Evolutionary conservation across 495 filamentous ascomycete genomes (phyloP).

Genomic region (Thermothielavioides terrestris): DNA sequence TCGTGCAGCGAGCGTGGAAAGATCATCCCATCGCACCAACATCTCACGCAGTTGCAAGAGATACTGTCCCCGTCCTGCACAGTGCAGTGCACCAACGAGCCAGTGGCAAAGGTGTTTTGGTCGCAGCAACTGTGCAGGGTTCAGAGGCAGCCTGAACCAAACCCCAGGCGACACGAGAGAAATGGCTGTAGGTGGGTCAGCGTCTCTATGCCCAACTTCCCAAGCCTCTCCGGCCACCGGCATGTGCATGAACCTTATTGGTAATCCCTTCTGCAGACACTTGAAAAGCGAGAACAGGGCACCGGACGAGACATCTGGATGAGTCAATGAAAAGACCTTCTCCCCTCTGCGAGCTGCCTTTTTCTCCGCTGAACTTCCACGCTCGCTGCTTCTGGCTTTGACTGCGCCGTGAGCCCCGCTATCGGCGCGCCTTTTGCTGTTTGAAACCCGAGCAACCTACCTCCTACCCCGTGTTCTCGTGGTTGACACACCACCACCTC

Average conservation of each 20-base stretch:
- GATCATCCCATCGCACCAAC: neutral
- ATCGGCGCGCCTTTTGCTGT: too few species aligned
- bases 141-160: too few species aligned
- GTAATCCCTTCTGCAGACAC: too few species aligned
- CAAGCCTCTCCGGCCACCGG: too few species aligned
- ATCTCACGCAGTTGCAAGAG: neutral
- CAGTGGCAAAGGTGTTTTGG: neutral
- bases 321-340: too few species aligned
- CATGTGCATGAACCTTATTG: too few species aligned
- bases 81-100: neutral
- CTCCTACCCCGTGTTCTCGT: neutral
- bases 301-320: too few species aligned
- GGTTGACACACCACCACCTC: neutral
- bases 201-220: too few species aligned
- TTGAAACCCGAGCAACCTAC: slow-evolving; percentile 5
- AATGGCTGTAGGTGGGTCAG: too few species aligned
- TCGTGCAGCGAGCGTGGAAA: neutral
- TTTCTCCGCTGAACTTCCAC: neutral
- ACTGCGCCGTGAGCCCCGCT: slow-evolving; percentile 2
- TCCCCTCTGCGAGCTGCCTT: neutral
- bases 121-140: too few species aligned
- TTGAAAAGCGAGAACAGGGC: too few species aligned
- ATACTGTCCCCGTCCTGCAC: neutral
- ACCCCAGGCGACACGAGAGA: too few species aligned
- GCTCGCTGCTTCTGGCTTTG: neutral